Evolutionary conservation across 768 basidiomycete genomes (phyloP), one percentile per base, ranked within the genome.

Genomic region (Boletales sp.): DNA sequence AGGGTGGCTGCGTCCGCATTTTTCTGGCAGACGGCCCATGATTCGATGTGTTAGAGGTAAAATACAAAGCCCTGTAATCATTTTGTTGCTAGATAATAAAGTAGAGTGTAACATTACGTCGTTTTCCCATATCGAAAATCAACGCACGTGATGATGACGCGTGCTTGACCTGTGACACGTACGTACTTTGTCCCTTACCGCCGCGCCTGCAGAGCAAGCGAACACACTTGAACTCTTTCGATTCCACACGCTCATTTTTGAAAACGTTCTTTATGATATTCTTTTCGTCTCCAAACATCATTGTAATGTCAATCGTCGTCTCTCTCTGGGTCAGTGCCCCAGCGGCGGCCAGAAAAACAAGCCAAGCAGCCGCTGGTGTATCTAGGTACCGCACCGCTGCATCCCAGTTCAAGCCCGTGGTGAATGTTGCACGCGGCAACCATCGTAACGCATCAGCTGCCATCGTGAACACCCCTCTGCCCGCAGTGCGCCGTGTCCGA

Each of bases 91-190:
- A 7, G n/a, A n/a, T n/a, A n/a, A n/a, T n/a, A n/a, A n/a, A n/a
- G n/a, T n/a, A n/a, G n/a, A n/a, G n/a, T n/a, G n/a, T n/a, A n/a
- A n/a, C n/a, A n/a, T n/a, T n/a, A n/a, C n/a, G n/a, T n/a, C n/a
- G n/a, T n/a, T 21, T 21, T 21, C 21, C 4, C 21, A 4, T 2
- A 21, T 21, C 21, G n/a, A 18, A 61, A 57, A 60, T 60, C 50
- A 63, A 41, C 41, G 2, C 60, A 61, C 60, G 60, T 63, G 60
- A 63, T 50, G 33, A 25, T 12, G 36, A 49, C 50, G 48, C 58
- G 57, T 34, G 8, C 15, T 17, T n/a, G 17, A 15, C 36, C 2
- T 37, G 36, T n/a, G 14, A 15, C 15, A n/a, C n/a, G 17, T 38
- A 14, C 21, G n/a, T 33, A 40, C 8, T 31, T 7, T 4, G 40